Percentiles rank a stretch among this genome's conserved stretches.
These are phyloP conservation scores for Ceratobasidium sp. DNA, from an alignment of 1,284 basidiomycete genomes.

Conservation along the genomic window DNA sequence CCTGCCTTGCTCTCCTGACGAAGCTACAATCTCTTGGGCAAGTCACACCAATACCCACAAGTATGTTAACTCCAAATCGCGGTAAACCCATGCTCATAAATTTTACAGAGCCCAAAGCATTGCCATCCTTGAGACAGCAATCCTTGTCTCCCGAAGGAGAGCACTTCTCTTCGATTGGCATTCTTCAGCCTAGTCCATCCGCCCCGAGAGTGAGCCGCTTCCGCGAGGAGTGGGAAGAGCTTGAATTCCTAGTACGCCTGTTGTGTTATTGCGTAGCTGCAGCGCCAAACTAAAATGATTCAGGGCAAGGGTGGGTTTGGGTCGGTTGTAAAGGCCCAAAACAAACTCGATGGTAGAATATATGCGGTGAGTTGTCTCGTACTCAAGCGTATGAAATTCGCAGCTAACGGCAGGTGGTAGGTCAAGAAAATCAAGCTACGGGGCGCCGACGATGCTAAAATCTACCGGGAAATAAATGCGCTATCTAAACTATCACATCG, in stretches of 20 bases:
- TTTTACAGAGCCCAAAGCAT: slow-evolving; percentile 18
- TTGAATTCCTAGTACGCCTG: slow-evolving; percentile 70
- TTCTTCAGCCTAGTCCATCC: slow-evolving; percentile 6
- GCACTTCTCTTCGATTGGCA: slow-evolving; percentile 19
- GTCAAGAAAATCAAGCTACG: slow-evolving; percentile 86
- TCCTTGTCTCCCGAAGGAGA: slow-evolving; percentile 36
- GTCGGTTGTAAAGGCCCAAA: slow-evolving; percentile 90
- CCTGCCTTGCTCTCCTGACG: slow-evolving; percentile 14
- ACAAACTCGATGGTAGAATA: slow-evolving; percentile 63
- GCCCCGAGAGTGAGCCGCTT: slow-evolving; percentile 61
- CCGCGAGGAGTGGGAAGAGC: slow-evolving; percentile 85
- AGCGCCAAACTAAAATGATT: neutral
- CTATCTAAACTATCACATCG: slow-evolving; percentile 86
- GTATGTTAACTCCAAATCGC: slow-evolving; percentile 17
- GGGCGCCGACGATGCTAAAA: slow-evolving; percentile 82
- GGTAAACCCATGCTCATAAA: neutral
- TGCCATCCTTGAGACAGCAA: slow-evolving; percentile 9
- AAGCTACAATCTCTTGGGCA: slow-evolving; percentile 37
- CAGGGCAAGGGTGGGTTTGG: slow-evolving; percentile 93
- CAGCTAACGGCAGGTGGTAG: slow-evolving; percentile 3
- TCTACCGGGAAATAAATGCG: slow-evolving; percentile 90
- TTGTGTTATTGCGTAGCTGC: neutral
- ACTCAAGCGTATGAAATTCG: neutral
- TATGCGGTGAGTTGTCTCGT: slow-evolving; percentile 44
- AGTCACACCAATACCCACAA: slow-evolving; percentile 31